Conservation (phyloP, 2,329 filamentous ascomycete species). For the Colletotrichum sublineola region DNA sequence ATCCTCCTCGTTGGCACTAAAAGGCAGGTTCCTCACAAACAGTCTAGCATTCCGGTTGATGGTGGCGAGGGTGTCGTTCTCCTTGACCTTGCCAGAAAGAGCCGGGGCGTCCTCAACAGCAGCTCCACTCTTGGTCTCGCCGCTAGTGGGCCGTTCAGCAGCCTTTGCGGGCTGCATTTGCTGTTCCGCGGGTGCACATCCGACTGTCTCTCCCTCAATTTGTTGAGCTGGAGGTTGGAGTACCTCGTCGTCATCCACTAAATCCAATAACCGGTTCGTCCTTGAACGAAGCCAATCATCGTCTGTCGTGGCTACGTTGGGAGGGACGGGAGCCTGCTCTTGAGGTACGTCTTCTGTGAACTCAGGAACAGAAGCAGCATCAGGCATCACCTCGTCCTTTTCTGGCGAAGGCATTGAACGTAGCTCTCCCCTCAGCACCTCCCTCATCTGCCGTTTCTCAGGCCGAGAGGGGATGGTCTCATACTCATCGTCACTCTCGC, state of each 20-base stretch:
- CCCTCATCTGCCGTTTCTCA: slow-evolving; percentile 56
- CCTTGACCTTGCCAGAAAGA: slow-evolving; percentile 48
- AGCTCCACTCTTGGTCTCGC: slow-evolving; percentile 47
- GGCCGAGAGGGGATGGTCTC: slow-evolving; percentile 72
- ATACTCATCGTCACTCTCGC: slow-evolving; percentile 81
- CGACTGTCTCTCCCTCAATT: slow-evolving; percentile 39
- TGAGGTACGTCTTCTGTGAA: slow-evolving; percentile 28
- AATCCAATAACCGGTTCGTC: slow-evolving; percentile 86
- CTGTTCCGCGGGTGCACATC: slow-evolving; percentile 7
- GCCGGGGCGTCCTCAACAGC: slow-evolving; percentile 42
- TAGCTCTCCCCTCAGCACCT: slow-evolving; percentile 36
- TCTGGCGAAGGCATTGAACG: slow-evolving; percentile 37
- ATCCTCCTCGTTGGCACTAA: slow-evolving; percentile 82
- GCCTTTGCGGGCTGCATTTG: slow-evolving; percentile 42
- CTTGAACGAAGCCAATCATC: slow-evolving; percentile 92
- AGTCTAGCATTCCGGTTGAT: slow-evolving; percentile 82
- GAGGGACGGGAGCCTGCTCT: slow-evolving; percentile 20
- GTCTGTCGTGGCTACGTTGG: slow-evolving; percentile 69
- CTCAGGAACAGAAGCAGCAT: slow-evolving; percentile 23
- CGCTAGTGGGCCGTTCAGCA: slow-evolving; percentile 37
- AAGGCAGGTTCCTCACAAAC: slow-evolving; percentile 91
- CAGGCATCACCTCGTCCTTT: slow-evolving; percentile 35
- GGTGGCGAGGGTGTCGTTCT: slow-evolving; percentile 64
- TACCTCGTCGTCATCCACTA: slow-evolving; percentile 80
- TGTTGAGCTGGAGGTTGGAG: slow-evolving; percentile 43